Evolutionary conservation across 257 asterid species (phyloP), one percentile per base, ranked within the genome.

Genomic region (Solanum chiquidenum): DNA sequence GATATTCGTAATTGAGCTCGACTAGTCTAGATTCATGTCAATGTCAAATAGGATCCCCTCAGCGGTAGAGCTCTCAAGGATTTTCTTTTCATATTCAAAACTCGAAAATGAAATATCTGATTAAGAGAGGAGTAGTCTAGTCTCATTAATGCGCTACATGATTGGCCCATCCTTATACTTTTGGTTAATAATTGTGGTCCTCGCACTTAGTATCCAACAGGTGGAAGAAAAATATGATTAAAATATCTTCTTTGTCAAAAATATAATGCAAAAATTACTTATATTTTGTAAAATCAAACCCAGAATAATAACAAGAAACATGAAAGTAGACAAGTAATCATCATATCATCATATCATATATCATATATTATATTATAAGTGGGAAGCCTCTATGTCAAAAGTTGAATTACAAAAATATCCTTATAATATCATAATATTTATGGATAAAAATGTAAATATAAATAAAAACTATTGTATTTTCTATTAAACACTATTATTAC

Each of bases 1-100:
- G 27, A 20, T 58, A 52, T 21, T 60, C 0, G 0, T 0, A 60
- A 20, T 60, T 9, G 2, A 21, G 2, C 12, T 58, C 1, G 68
- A 21, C 1, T 21, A 60, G 21, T 60, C 1, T 60, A 9, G 12
- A 21, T 60, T 60, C 9, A 52, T 18, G 9, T 16, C 13, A 10
- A 40, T 11, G 4, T 42, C 23, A 16, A 52, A 9, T 52, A 16
- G 9, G 23, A 16, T 5, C 3, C 23, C 62, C 62, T 52, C 1
- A 52, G 23, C 4, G 7, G 23, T 16, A 52, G 3, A 52, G 23
- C 62, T 52, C 62, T 2, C 23, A 52, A 52, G 29, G 3, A 60
- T 14, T 60, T 9, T 9, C 1, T 21, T 60, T 60, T 52, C 4
- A 21, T 60, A 9, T 9, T 52, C 4, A 60, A 21, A 60, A 60